phyloP scores from a whole-genome alignment of 2,329 filamentous ascomycete genomes.

The Colletotrichum sp. region DNA sequence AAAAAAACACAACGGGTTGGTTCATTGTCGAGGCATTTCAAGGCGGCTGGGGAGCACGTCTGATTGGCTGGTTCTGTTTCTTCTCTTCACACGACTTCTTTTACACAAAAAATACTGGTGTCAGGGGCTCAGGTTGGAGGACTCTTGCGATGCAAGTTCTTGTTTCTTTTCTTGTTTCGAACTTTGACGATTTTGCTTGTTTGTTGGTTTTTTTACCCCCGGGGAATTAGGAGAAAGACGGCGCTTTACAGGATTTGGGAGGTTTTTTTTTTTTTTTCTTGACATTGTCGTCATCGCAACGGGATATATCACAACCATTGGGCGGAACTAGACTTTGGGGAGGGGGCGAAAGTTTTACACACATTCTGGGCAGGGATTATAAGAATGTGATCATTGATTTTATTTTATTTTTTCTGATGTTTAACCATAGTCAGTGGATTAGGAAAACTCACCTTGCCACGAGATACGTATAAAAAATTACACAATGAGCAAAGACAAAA shows the following conservation, averaged over 20 bases:
- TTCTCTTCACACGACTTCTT: neutral
- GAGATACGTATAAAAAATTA: neutral
- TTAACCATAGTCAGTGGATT: conserved; percentile 7
- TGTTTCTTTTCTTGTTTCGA: neutral
- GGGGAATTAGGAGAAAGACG: conserved; percentile 9
- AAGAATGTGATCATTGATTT: conserved; percentile 6
- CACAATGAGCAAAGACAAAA: neutral
- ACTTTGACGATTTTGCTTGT: neutral
- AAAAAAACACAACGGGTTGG: conserved; percentile 6
- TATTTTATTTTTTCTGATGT: neutral
- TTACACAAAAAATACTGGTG: neutral
- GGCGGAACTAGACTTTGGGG: conserved; percentile 14
- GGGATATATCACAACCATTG: conserved; percentile 3
- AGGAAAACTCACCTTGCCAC: neutral
- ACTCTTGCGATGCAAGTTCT: neutral
- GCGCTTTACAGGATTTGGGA: conserved; percentile 11
- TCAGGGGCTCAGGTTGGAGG: neutral
- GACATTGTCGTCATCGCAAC: neutral
- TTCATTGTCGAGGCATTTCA: conserved; percentile 4
- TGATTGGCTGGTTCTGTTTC: neutral
- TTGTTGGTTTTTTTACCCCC: neutral
- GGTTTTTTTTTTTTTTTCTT: neutral
- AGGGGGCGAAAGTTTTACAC: neutral
- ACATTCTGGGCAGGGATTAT: conserved; percentile 10
- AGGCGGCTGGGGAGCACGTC: neutral